Evolutionary conservation across 2,329 filamentous ascomycete genomes (phyloP), one percentile per base, ranked within the genome.

Genomic region (Penicillium sp.): DNA sequence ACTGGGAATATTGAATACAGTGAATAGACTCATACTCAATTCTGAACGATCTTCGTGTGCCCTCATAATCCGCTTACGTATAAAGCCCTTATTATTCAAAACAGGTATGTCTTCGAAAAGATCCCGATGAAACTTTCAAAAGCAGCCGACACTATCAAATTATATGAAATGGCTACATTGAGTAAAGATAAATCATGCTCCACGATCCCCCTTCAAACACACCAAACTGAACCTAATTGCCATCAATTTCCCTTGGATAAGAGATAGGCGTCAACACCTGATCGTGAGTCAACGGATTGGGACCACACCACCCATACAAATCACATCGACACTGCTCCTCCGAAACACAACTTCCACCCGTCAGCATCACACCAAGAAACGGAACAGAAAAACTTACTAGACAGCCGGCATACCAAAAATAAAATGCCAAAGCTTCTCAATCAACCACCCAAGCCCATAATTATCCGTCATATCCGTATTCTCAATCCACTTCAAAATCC

Each of bases 401-500:
- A 50, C 44, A 18, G 50, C 45, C 27, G 46, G 43, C 55, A 56
- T 56, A 0, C 50, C 53, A 33, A 58, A 58, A 25, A 58, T 47
- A 20, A 58, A 49, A 32, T 58, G 55, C 55, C 55, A 58, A n/a
- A 58, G 37, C 20, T 55, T 58, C 25, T 58, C 55, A 33, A 58
- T 35, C 12, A 56, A 28, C 55, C 55, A 58, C 2, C 53, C 55
- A 8, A 58, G 42, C 6, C 55, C 55, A 46, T 48, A 56, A 27
- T 49, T 49, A 23, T 23, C 20, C 20, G 20, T 23, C 20, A 23
- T 23, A 23, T 23, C 20, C 3, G 20, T 23, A 23, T 23, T 23
- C 20, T 23, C 20, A 23, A 23, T 23, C 20, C 20, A 23, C 20
- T 23, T 23, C 20, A 23, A 23, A 23, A 23, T 23, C 3, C 20